Percentiles rank a stretch among this genome's conserved stretches.
Evolutionary conservation across 208 protist genomes (phyloP).

Genomic region (Leishmania martiniquensis): DNA sequence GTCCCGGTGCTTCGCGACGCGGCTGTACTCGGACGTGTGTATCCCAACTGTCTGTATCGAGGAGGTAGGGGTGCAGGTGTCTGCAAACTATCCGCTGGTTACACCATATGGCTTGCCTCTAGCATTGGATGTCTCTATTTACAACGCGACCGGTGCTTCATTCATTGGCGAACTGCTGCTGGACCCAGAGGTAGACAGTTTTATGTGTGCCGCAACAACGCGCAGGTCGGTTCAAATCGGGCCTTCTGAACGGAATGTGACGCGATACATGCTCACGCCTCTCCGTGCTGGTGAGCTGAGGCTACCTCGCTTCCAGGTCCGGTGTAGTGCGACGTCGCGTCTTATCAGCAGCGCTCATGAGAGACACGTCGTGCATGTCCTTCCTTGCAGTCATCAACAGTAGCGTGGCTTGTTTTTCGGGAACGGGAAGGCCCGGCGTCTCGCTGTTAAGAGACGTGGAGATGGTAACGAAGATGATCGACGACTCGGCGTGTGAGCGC

Average conservation of each 20-base stretch:
- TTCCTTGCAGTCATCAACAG: neutral
- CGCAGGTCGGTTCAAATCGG: conserved; percentile 45
- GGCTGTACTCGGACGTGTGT: conserved; percentile 50
- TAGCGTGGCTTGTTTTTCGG: neutral
- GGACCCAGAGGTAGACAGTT: conserved; percentile 30
- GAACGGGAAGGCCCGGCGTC: neutral
- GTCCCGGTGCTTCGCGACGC: conserved; percentile 23
- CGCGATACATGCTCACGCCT: conserved; percentile 23
- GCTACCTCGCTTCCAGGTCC: conserved; percentile 23
- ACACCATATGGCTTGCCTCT: conserved; percentile 34
- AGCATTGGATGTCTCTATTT: conserved; percentile 38
- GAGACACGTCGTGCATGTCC: conserved; percentile 35
- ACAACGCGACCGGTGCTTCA: conserved; percentile 32
- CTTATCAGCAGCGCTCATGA: conserved; percentile 26
- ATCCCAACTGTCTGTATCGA: conserved; percentile 56
- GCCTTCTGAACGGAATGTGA: conserved; percentile 12
- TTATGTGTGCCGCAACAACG: conserved; percentile 38
- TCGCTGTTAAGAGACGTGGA: neutral
- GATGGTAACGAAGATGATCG: neutral
- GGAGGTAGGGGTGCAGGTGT: conserved; percentile 32
- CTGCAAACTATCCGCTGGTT: conserved; percentile 41
- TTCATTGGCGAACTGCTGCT: conserved; percentile 49
- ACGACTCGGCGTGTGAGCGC: neutral
- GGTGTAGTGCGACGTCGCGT: conserved; percentile 13
- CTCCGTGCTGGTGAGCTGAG: conserved; percentile 29